Conservation (phyloP, 1,284 basidiomycete genomes). For the Volvariella surrecta region DNA sequence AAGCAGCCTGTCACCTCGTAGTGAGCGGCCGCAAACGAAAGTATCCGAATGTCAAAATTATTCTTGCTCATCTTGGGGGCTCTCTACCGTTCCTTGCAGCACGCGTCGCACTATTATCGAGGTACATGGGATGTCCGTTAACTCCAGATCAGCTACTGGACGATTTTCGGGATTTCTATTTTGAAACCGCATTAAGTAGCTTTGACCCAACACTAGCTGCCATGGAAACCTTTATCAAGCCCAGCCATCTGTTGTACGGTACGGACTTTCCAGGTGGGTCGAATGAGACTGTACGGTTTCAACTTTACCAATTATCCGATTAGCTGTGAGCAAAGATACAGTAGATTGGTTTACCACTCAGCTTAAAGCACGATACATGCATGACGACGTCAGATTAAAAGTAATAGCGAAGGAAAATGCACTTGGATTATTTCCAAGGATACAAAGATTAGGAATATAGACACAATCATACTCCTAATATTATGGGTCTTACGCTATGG, state of each 20-base stretch:
- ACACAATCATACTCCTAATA: too few species aligned
- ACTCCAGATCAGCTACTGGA: slow-evolving; percentile 50
- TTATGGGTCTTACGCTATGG: too few species aligned
- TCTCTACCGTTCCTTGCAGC: slow-evolving; percentile 50
- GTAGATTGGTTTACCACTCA: slow-evolving; percentile 50
- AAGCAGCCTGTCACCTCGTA: slow-evolving; percentile 67
- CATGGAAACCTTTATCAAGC: slow-evolving; percentile 37
- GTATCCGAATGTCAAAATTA: slow-evolving; percentile 47
- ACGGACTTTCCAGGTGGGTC: slow-evolving; percentile 65
- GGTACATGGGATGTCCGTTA: slow-evolving; percentile 57
- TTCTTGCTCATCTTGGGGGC: slow-evolving; percentile 65
- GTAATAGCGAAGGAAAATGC: slow-evolving; percentile 39
- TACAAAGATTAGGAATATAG: slow-evolving; percentile 9
- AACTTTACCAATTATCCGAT: slow-evolving; percentile 6
- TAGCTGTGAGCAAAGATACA: slow-evolving; percentile 50
- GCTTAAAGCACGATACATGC: slow-evolving; percentile 35
- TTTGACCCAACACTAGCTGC: slow-evolving; percentile 40
- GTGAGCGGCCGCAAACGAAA: slow-evolving; percentile 58
- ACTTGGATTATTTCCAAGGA: slow-evolving; percentile 35
- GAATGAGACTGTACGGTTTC: neutral
- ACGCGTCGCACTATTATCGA: slow-evolving; percentile 55
- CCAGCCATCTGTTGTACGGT: slow-evolving; percentile 51
- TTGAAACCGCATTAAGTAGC: slow-evolving; percentile 57
- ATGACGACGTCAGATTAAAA: slow-evolving; percentile 24
- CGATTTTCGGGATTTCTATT: slow-evolving; percentile 64